Percentiles rank a stretch among this genome's conserved stretches.
Conservation (phyloP, 2,329 filamentous ascomycete genomes). For the Alternaria solani region DNA sequence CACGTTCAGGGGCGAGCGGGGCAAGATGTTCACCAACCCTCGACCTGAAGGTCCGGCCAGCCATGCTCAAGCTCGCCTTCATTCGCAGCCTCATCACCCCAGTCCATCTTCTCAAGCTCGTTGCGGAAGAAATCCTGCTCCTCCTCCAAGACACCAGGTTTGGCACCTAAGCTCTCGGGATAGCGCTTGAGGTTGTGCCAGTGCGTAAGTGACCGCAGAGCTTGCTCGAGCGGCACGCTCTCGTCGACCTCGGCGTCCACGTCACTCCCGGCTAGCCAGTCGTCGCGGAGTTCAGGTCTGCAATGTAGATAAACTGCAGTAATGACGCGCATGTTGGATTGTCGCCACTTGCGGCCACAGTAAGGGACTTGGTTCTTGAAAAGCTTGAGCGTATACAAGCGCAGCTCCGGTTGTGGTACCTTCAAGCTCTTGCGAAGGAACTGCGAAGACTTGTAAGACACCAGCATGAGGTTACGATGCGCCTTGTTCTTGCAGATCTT, state of each 20-base stretch:
- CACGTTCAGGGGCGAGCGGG: conserved; percentile 2
- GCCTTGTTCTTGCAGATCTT: conserved; percentile 97
- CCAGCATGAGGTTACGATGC: conserved; percentile 90
- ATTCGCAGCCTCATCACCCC: conserved; percentile 40
- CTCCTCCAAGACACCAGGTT: conserved; percentile 51
- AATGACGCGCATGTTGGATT: conserved; percentile 98
- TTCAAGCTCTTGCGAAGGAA: conserved; percentile 92
- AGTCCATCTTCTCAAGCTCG: conserved; percentile 61
- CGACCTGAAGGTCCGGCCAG: conserved; percentile 38
- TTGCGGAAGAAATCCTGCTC: conserved; percentile 59
- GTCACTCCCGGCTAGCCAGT: conserved; percentile 91
- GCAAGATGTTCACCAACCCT: conserved; percentile 39
- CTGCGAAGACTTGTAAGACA: conserved; percentile 93
- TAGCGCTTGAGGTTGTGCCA: conserved; percentile 92
- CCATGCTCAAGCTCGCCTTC: conserved; percentile 35
- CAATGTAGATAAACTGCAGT: conserved; percentile 96
- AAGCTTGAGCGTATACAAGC: conserved; percentile 94
- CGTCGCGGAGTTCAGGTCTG: conserved; percentile 88
- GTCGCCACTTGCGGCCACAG: conserved; percentile 97
- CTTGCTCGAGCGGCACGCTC: conserved; percentile 89
- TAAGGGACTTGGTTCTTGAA: conserved; percentile 99
- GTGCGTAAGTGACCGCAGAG: conserved; percentile 85
- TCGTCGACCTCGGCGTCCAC: conserved; percentile 95
- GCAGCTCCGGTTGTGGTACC: conserved; percentile 84
- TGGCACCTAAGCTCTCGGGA: conserved; percentile 74